phyloP scores from a whole-genome alignment of 2,329 filamentous ascomycete species.

The Penicillium sp. region DNA sequence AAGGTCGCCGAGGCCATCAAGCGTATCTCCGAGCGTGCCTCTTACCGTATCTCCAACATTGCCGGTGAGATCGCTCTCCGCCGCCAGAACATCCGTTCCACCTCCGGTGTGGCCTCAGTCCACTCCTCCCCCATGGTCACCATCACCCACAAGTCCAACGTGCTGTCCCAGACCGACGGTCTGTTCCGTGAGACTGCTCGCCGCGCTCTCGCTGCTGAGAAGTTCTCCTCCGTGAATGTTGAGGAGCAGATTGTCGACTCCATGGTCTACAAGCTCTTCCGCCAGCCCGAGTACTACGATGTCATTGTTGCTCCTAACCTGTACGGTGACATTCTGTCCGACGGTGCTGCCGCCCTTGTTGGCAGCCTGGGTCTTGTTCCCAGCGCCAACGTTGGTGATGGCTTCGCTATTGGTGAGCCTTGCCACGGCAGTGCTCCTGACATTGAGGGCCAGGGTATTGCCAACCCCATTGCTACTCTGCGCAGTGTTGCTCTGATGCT shows the following conservation, averaged over 20 bases:
- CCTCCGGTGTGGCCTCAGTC: constrained; percentile 45
- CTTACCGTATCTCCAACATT: constrained; percentile 83
- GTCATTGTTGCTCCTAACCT: constrained; percentile 97
- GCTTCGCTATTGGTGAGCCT: constrained; percentile 94
- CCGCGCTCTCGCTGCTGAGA: constrained; percentile 65
- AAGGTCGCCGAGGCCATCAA: constrained; percentile 97
- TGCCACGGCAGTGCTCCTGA: constrained; percentile 96
- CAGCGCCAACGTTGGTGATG: constrained; percentile 89
- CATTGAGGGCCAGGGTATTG: constrained; percentile 88
- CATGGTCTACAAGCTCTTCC: constrained; percentile 99
- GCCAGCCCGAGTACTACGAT: constrained; percentile 91
- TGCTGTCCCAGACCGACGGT: constrained; percentile 92
- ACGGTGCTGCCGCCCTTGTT: constrained; percentile 91
- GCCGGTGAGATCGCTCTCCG: constrained; percentile 92
- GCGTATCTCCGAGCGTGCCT: constrained; percentile 86
- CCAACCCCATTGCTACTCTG: constrained; percentile 94
- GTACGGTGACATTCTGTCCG: constrained; percentile 95
- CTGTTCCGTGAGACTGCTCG: constrained; percentile 84
- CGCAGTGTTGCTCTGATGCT: constrained; percentile 91
- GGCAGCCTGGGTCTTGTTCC: constrained; percentile 90
- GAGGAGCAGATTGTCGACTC: constrained; percentile 99
- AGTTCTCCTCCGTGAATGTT: constrained; percentile 66
- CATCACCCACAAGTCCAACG: constrained; percentile 98
- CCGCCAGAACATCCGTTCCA: constrained; percentile 74
- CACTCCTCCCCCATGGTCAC: constrained; percentile 77